Base-by-base conservation (phyloP, 192 early-diverging fungal genomes). In the Coemansia sp. region DNA sequence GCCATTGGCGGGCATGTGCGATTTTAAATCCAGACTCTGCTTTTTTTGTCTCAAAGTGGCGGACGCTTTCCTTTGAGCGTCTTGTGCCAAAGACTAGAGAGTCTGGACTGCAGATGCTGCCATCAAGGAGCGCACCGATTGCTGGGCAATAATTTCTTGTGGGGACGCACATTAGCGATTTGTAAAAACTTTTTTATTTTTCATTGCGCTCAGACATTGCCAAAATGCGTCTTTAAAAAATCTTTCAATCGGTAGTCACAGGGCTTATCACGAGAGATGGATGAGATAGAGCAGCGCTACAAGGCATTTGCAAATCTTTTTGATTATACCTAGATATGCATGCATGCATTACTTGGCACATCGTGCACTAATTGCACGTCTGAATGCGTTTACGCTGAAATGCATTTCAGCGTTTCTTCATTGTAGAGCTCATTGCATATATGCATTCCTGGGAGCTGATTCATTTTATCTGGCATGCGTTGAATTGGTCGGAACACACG, bases 1-100 rank as follows among this genome's bases (percentile, higher is more conserved):
- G 42, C 42, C 42, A 45, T 45, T 16, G 18, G 30, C 28, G 16
- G 55, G 29, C 20, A 56, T 32, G 32, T 56, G 31, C 14, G 32
- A 32, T 29, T 18, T 56, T 16, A 32, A 56, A 32, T 56, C 55
- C 30, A 56, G 55, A 56, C 55, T 56, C 54, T 30, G 16, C 4
- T 30, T 5, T 7, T 7, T 45, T 11, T 45, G n/a, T 11, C 16
- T 7, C 8, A 45, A 45, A 14, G 10, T 14, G 5, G 5, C 42
- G 16, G 42, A 11, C 8, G 16, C 12, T 45, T 38, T 7, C 10
- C 10, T 38, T n/a, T n/a, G n/a, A n/a, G n/a, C n/a, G n/a, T n/a
- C n/a, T n/a, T n/a, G n/a, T n/a, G n/a, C n/a, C n/a, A n/a, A n/a
- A n/a, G n/a, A n/a, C n/a, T n/a, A n/a, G n/a, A n/a, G n/a, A n/a